A percentile compares a stretch with the other conserved stretches of the same genome.
Conservation (phyloP, 2,329 filamentous ascomycete genomes). For the Blastomyces parvus region DNA sequence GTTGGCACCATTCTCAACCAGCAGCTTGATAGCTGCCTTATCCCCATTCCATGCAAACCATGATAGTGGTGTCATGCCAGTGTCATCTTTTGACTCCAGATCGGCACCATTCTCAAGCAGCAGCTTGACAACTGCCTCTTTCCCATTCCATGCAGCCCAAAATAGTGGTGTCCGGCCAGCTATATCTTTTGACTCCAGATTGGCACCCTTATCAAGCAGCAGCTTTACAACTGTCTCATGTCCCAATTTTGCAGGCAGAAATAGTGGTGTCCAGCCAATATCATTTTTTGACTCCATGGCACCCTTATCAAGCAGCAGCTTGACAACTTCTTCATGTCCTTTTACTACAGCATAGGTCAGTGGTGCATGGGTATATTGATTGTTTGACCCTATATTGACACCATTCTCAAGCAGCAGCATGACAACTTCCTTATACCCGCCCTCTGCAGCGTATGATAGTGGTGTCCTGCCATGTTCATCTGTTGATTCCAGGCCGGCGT, state of each 20-base stretch:
- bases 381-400: too few species aligned
- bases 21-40: neutral
- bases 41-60: neutral
- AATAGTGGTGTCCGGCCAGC: too few species aligned
- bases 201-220: neutral
- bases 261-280: neutral
- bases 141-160: neutral
- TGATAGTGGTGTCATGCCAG: neutral
- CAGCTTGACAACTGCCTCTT: neutral
- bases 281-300: neutral
- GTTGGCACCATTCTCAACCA: neutral
- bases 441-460: neutral
- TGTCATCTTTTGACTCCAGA: neutral
- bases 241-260: neutral
- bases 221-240: too few species aligned
- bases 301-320: neutral
- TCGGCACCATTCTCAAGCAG: neutral
- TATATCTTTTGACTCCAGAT: neutral
- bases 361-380: neutral
- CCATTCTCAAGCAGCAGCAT: neutral
- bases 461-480: neutral
- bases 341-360: neutral
- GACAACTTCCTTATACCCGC: neutral
- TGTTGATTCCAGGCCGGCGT: too few species aligned
- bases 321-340: neutral